These are phyloP conservation scores for Priceomyces medius DNA, from an alignment of 805 yeast species.

Conservation along the genomic window DNA sequence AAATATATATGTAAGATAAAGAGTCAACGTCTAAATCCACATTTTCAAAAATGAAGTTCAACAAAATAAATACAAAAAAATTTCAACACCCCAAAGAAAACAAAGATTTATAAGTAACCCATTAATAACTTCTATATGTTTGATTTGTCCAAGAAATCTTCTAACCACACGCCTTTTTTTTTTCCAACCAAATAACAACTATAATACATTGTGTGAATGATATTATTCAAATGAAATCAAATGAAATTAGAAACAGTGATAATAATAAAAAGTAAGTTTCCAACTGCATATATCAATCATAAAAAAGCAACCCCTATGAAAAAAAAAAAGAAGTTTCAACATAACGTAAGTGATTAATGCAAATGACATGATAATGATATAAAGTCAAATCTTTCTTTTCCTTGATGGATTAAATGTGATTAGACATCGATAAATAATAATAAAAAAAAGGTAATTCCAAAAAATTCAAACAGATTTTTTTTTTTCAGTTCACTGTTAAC, in stretches of 20 bases:
- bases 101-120: constrained; percentile 26
- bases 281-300: constrained; percentile 6
- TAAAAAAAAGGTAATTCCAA: constrained; percentile 8
- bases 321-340: constrained; percentile 16
- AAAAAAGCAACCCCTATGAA: constrained; percentile 13
- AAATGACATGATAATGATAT: constrained; percentile 12
- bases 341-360: constrained; percentile 25
- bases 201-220: constrained; percentile 7
- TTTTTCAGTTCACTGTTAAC: too few relatives aligned
- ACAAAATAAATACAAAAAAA: constrained; percentile 18
- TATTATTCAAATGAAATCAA: background rate
- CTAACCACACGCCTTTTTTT: constrained; percentile 9
- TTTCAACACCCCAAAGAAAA: constrained; percentile 19
- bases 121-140: constrained; percentile 21
- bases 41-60: constrained; percentile 11
- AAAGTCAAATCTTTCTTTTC: constrained; percentile 17
- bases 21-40: constrained; percentile 45
- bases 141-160: constrained; percentile 9
- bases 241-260: background rate
- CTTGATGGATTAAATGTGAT: constrained; percentile 18
- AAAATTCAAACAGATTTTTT: constrained; percentile 1
- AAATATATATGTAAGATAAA: constrained; percentile 10
- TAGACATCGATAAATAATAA: constrained; percentile 23
- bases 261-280: background rate
- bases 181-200: constrained; percentile 11